Percentiles rank a stretch among this genome's conserved stretches.
Evolutionary conservation across 805 yeast species (phyloP).

Genomic region (Kurtzmaniella cleridarum): DNA sequence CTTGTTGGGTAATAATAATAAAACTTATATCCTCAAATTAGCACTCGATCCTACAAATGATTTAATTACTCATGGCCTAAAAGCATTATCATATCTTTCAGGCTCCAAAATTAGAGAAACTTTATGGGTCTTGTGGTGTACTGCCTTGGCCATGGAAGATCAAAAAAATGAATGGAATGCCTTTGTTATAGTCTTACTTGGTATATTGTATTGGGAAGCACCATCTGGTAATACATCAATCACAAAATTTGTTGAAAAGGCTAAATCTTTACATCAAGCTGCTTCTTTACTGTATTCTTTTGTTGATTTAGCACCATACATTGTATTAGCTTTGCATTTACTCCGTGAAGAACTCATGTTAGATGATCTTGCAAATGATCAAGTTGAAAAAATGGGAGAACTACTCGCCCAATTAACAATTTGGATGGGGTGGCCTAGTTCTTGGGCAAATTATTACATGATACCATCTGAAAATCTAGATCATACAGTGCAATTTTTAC

Average conservation of each 20-base stretch:
- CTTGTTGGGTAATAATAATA: constrained; percentile 15
- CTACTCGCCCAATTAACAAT: constrained; percentile 56
- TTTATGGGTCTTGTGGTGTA: constrained; percentile 60
- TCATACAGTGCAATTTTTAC: constrained; percentile 32
- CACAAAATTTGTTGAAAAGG: constrained; percentile 26
- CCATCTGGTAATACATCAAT: constrained; percentile 11
- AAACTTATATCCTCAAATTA: constrained; percentile 24
- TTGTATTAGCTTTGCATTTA: constrained; percentile 66
- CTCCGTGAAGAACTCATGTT: constrained; percentile 70
- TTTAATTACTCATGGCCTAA: constrained; percentile 41
- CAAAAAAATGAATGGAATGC: constrained; percentile 55
- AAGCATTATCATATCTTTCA: constrained; percentile 46
- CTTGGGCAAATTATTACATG: constrained; percentile 58
- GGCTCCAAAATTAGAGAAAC: constrained; percentile 55
- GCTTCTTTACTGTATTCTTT: constrained; percentile 35
- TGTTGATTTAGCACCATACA: constrained; percentile 54
- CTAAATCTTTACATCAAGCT: constrained; percentile 20
- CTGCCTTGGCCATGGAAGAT: constrained; percentile 42
- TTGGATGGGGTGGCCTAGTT: constrained; percentile 71
- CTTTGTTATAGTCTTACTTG: constrained; percentile 45
- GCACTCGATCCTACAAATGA: constrained; percentile 40
- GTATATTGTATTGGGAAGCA: constrained; percentile 42
- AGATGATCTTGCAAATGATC: constrained; percentile 38
- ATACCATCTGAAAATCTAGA: constrained; percentile 30
- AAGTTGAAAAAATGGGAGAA: constrained; percentile 39